Conservation (phyloP, 169 alveolate genomes). For the Plasmodium relictum region DNA sequence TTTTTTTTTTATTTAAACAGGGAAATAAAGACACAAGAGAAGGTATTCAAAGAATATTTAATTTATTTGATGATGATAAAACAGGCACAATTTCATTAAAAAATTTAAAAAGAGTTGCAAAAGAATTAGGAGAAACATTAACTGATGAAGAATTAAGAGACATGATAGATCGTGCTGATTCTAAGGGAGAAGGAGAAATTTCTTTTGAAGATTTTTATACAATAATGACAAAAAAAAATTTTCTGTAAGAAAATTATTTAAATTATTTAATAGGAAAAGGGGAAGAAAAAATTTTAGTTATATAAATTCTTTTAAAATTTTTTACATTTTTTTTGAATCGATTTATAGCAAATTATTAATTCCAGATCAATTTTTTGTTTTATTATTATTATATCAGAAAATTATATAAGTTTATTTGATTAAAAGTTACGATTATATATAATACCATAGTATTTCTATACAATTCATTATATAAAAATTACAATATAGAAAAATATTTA, state of each 20-base stretch:
- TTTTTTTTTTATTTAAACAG: conserved; percentile 31
- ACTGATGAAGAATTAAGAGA: conserved; percentile 98
- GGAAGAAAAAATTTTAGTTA: background rate
- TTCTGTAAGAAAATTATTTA: conserved; percentile 84
- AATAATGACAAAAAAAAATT: conserved; percentile 98
- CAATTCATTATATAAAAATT: no score
- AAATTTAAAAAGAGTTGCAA: conserved; percentile 97
- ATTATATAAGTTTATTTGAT: no score
- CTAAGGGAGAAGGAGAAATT: conserved; percentile 98
- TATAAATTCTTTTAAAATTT: background rate
- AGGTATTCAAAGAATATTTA: conserved; percentile 97
- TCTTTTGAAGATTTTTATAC: conserved; percentile 98
- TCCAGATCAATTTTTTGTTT: no score
- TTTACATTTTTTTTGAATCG: no score
- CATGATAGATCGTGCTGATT: conserved; percentile 99
- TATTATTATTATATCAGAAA: no score
- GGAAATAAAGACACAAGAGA: conserved; percentile 98
- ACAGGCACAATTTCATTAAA: conserved; percentile 95
- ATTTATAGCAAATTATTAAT: no score
- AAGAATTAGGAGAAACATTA: conserved; percentile 98
- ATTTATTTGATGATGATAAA: conserved; percentile 98
- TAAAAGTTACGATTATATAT: no score
- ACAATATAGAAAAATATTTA: no score
- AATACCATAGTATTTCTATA: no score
- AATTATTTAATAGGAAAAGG: background rate